A percentile compares a stretch with the other conserved stretches of the same genome.
phyloP scores from a whole-genome alignment of 2,329 filamentous ascomycete species.

The Ceratocystis harringtonii region DNA sequence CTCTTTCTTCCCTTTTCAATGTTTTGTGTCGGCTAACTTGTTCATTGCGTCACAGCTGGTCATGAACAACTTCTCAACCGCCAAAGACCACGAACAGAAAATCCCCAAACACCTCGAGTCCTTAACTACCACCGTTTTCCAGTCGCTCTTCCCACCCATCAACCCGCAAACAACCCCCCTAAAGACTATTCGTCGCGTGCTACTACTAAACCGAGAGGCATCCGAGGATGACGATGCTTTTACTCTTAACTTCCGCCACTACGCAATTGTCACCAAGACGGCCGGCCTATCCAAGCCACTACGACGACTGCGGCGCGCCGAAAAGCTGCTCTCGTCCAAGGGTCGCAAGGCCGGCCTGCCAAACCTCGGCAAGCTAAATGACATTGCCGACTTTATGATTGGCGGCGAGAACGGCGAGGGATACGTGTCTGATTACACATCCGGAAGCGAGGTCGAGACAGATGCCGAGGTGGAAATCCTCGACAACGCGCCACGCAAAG shows the following conservation, averaged over 20 bases:
- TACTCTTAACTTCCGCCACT: constrained; percentile 78
- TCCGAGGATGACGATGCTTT: constrained; percentile 50
- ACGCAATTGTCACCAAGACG: constrained; percentile 81
- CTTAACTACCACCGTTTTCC: constrained; percentile 84
- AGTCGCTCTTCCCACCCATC: constrained; percentile 90
- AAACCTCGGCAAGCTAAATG: constrained; percentile 78
- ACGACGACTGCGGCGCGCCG: constrained; percentile 68
- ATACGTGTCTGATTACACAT: constrained; percentile 73
- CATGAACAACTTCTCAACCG: constrained; percentile 88
- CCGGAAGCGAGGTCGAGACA: constrained; percentile 82
- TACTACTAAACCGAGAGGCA: constrained; percentile 73
- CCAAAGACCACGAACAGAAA: constrained; percentile 43
- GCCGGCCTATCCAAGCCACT: constrained; percentile 75
- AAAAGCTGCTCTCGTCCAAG: constrained; percentile 53
- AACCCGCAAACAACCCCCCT: constrained; percentile 81
- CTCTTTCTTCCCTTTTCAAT: not conserved
- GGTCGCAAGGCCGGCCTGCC: constrained; percentile 51
- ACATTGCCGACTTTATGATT: constrained; percentile 89
- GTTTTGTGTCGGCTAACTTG: not conserved
- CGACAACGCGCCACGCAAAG: constrained; percentile 47
- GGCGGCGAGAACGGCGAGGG: constrained; percentile 62
- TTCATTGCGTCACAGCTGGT: constrained; percentile 44
- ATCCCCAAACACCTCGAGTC: constrained; percentile 92
- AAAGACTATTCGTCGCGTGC: constrained; percentile 78
- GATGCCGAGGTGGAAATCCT: constrained; percentile 88